Evolutionary conservation across 768 basidiomycete species (phyloP), one percentile per base, ranked within the genome.

Genomic region (Lepiota brunneoincarnata): DNA sequence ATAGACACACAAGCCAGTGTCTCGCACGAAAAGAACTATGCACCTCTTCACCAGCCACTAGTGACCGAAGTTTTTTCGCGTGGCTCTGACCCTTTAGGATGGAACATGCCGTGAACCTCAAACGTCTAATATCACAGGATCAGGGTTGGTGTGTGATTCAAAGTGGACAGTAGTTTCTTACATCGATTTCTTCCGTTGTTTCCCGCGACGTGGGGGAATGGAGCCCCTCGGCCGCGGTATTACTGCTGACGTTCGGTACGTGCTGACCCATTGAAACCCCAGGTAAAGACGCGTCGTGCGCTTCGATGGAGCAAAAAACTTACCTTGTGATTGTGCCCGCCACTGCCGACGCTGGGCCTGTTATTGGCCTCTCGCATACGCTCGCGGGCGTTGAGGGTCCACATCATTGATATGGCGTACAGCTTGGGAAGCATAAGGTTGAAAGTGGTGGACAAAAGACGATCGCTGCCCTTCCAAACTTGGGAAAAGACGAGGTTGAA

Each of bases 401-500:
- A 51, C 50, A 51, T 51, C 45, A 57, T 57, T 5, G 56, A 57
- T 6, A 51, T 57, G 14, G 42, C 56, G 23, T 57, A 57, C 14
- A 72, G 51, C 49, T 69, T 72, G 7, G 71, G 69, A 6, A 71
- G 51, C 14, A 61, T 54, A 57, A 63, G 60, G 46, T 69, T 69
- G 52, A 71, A 69, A 1, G 59, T 64, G 2, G 61, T 63, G 3
- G 67, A 66, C 10, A 69, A 61, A 41, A 71, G 59, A 7, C 59
- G 63, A 5, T 58, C 53, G 5, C 59, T 48, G 1, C 65, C 63
- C 11, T 54, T 23, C 50, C 68, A 66, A 6, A 65, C 38, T 60
- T 71, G 69, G n/a, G 71, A 69, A 28, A 69, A 64, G 7, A 69
- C 61, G 24, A 72, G 60, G 49, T 71, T 71, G 38, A 72, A 65